phyloP scores from a whole-genome alignment of 2,329 filamentous ascomycete species.

The Sporothrix mexicana region DNA sequence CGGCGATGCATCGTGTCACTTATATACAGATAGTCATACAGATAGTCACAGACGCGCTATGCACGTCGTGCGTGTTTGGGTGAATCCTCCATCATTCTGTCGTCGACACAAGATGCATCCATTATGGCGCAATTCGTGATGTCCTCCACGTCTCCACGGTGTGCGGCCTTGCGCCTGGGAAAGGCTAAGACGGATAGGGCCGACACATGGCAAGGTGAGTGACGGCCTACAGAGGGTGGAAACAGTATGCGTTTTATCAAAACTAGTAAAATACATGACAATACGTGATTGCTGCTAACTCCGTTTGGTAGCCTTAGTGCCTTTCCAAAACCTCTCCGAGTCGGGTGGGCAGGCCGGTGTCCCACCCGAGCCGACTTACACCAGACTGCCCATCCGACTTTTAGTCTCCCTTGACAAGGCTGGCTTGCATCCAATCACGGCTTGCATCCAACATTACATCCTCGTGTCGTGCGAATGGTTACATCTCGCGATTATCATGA shows the following conservation, averaged over 20 bases:
- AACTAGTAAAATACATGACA: not conserved
- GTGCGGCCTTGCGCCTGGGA: not conserved
- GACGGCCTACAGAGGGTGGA: not conserved
- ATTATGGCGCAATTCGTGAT: conserved; percentile 12
- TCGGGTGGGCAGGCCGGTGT: not conserved
- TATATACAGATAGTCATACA: not conserved
- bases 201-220: not conserved
- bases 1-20: not conserved
- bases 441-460: not conserved
- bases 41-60: not conserved
- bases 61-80: not conserved
- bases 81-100: not conserved
- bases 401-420: not conserved
- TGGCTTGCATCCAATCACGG: not conserved
- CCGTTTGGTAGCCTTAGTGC: not conserved
- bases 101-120: conserved; percentile 24
- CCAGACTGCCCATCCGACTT: not conserved
- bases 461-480: not conserved
- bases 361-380: not conserved
- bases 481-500: not conserved
- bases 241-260: not conserved
- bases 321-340: not conserved
- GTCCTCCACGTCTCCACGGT: not conserved
- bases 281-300: not conserved
- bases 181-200: not conserved